A percentile compares a stretch with the other conserved stretches of the same genome.
These are phyloP conservation scores for Penicillium vulpinum DNA, from an alignment of 2,329 filamentous ascomycete species.

Conservation along the genomic window DNA sequence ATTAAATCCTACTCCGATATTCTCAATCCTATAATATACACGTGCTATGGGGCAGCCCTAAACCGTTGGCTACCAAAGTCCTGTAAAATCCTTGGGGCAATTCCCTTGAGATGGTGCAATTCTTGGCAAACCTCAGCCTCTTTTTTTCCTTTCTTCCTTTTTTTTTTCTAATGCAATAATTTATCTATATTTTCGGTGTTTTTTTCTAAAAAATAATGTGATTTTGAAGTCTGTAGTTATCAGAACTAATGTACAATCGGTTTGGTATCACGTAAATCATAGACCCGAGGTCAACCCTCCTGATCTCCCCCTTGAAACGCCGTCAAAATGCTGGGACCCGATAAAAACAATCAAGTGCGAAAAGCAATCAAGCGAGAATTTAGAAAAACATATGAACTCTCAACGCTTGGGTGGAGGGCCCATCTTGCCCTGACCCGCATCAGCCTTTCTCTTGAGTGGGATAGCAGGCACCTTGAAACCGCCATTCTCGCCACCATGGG, in stretches of 20 bases:
- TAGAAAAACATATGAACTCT: slow-evolving; percentile 4
- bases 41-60: not conserved
- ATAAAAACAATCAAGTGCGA: slow-evolving; percentile 13
- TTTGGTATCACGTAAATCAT: slow-evolving; percentile 22
- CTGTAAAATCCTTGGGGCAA: not conserved
- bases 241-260: slow-evolving; percentile 12
- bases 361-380: slow-evolving; percentile 2
- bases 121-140: not conserved
- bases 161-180: not conserved
- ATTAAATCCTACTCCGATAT: not conserved
- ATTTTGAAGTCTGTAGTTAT: not conserved
- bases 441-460: slow-evolving; percentile 71
- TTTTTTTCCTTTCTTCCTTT: not conserved
- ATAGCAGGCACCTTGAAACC: slow-evolving; percentile 82
- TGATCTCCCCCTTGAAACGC: slow-evolving; percentile 18
- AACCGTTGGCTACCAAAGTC: not conserved
- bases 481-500: slow-evolving; percentile 49
- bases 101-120: not conserved
- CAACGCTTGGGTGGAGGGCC: slow-evolving; percentile 41
- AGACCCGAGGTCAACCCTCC: slow-evolving; percentile 10
- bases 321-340: slow-evolving; percentile 18
- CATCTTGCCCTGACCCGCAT: slow-evolving; percentile 63
- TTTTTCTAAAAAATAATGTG: not conserved
- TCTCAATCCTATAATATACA: not conserved
- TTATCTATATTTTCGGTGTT: no score